Evolutionary conservation across 768 basidiomycete genomes (phyloP), one percentile per base, ranked within the genome.

Genomic region (Amylocystis lapponica): DNA sequence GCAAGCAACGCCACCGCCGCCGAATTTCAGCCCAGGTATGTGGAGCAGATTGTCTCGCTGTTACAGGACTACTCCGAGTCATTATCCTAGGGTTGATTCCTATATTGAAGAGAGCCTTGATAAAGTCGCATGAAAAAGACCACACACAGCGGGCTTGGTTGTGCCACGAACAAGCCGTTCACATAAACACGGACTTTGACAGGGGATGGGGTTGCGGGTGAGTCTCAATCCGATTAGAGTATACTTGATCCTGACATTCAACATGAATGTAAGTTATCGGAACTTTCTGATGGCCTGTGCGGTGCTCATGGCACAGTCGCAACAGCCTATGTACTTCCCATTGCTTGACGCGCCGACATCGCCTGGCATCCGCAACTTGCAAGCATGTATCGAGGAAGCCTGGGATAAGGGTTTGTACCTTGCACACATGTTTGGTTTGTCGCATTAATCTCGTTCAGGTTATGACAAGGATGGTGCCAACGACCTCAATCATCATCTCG

Each of bases 241-340:
- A 26, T 39, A 26, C 34, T 41, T 43, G 23, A 40, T 49, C 40
- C 31, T 19, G 19, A 13, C n/a, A n/a, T n/a, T n/a, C n/a, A n/a
- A n/a, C n/a, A n/a, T n/a, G n/a, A n/a, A n/a, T n/a, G 38, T 7
- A 46, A 91, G 88, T 20, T 90, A 92, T 56, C 81, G 86, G 17
- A 91, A 89, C 58, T 91, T 83, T 52, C 52, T 87, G 50, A 91
- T 92, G 81, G 68, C 75, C 8, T 90, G 86, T 56, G 68, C 81
- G 3, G 73, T 77, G 5, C 71, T 92, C 17, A 79, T 86, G 74
- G 73, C 70, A 37, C 89, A 92, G 56, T 61, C 62, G 40, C 43
- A 60, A 11, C 83, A 86, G 56, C 74, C 76, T 2, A 43, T 72
- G 43, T 92, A 91, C 60, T 75, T 74, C 43, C 64, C 75, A 2